Conservation (phyloP, 257 asterid species). For the Nemophila menziesii region DNA sequence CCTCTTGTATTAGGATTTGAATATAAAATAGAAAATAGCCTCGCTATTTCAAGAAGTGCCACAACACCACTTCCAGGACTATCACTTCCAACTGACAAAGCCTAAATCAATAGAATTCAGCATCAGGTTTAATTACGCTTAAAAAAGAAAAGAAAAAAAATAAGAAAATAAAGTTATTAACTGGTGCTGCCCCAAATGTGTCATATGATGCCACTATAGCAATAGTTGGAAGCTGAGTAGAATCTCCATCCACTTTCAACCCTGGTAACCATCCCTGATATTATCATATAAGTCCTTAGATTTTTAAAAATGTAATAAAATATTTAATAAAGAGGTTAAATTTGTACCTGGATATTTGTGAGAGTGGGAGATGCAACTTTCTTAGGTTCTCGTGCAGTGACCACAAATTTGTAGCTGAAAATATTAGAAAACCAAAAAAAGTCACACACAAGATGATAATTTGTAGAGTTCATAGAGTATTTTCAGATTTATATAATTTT, state of each 20-base stretch:
- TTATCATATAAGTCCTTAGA: slow-evolving; percentile 10
- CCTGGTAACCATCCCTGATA: slow-evolving; percentile 99
- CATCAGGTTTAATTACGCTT: too few relatives aligned
- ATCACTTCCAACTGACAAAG: slow-evolving; percentile 86
- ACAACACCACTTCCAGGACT: slow-evolving; percentile 92
- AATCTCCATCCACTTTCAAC: slow-evolving; percentile 66
- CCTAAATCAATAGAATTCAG: slow-evolving; percentile 25
- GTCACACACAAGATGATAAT: slow-evolving; percentile 3
- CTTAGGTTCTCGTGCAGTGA: slow-evolving; percentile 75
- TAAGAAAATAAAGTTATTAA: slow-evolving; percentile 17
- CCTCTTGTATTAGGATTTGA: slow-evolving; percentile 90
- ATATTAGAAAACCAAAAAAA: slow-evolving; percentile 10
- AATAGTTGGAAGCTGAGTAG: slow-evolving; percentile 84
- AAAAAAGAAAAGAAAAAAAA: too few relatives aligned
- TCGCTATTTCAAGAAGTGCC: slow-evolving; percentile 85
- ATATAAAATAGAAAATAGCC: slow-evolving; percentile 77
- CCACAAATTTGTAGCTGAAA: slow-evolving; percentile 88
- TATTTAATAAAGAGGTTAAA: slow-evolving; percentile 7
- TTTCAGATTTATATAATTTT: neutral
- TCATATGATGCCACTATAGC: slow-evolving; percentile 98
- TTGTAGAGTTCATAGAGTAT: neutral
- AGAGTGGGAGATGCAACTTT: slow-evolving; percentile 78
- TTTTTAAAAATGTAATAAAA: slow-evolving; percentile 1
- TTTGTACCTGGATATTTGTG: slow-evolving; percentile 69
- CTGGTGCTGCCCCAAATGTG: slow-evolving; percentile 98